A percentile compares a stretch with the other conserved stretches of the same genome.
Evolutionary conservation across 2,329 filamentous ascomycete species (phyloP).

Genomic region (Orbilia brochopaga): DNA sequence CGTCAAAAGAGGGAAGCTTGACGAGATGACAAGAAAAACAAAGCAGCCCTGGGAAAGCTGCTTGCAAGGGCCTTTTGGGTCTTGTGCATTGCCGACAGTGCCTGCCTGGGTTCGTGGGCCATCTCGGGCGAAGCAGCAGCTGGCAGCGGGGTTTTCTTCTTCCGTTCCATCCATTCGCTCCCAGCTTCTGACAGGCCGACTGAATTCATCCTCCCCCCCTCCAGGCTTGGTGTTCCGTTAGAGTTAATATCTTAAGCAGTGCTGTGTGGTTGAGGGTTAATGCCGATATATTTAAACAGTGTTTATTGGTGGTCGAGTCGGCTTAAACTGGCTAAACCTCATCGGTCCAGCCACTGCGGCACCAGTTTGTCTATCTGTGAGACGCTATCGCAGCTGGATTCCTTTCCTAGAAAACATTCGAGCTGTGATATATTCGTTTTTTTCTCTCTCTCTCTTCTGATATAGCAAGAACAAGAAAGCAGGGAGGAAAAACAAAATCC

Average conservation of each 20-base stretch:
- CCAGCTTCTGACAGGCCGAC: constrained; percentile 48
- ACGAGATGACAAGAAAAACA: constrained; percentile 43
- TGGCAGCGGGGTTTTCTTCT: constrained; percentile 47
- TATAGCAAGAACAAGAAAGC: constrained; percentile 7
- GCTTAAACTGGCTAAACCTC: constrained; percentile 22
- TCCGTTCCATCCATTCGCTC: constrained; percentile 7
- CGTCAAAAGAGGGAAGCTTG: constrained; percentile 49
- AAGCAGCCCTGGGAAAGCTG: constrained; percentile 17
- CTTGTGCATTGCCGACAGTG: constrained; percentile 35
- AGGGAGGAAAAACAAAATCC: constrained; percentile 4
- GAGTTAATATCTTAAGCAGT: constrained; percentile 30
- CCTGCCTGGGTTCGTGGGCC: constrained; percentile 32
- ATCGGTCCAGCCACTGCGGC: constrained; percentile 47
- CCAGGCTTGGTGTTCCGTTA: background rate
- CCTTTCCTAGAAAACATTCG: constrained; percentile 27
- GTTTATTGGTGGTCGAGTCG: constrained; percentile 15
- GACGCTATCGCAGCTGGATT: constrained; percentile 37
- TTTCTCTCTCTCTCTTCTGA: constrained; percentile 15
- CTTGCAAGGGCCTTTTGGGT: constrained; percentile 13
- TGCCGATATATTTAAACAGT: constrained; percentile 29
- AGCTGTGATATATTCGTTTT: constrained; percentile 7
- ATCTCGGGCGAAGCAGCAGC: constrained; percentile 27
- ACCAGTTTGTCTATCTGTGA: constrained; percentile 37
- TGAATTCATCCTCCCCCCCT: constrained; percentile 8
- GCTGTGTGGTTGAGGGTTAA: constrained; percentile 15